Evolutionary conservation across 139 green algal species (phyloP), one percentile per base, ranked within the genome.

Genomic region (Tetraselmis striata): DNA sequence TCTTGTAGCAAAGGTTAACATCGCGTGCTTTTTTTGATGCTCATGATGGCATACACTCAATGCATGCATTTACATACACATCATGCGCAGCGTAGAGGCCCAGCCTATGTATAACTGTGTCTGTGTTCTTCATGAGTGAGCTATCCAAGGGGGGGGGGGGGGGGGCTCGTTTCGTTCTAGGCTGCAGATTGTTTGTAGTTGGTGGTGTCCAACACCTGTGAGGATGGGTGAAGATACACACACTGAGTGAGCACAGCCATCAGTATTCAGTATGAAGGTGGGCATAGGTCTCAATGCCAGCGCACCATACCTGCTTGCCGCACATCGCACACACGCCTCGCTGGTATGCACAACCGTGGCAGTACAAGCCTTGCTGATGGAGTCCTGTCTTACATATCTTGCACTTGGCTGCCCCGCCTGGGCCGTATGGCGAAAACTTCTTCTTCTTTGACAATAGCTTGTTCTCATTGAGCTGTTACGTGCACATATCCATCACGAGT

Each of bases 381-480:
- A 95, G 45, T 0, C 76, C 84, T 1, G 76, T 79, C 80, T 94
- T 95, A 83, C 92, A 95, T 18, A 89, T 81, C 32, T 88, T 91
- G 81, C 92, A 95, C 82, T 93, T 92, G 23, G 82, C 83, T 29
- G 29, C 81, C 80, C 30, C 26, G 45, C 89, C 78, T 59, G 80
- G 67, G 0, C 86, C 81, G 80, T 92, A 93, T 0, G 91, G 91
- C 28, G 80, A 59, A 81, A 88, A 95, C 86, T 86, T 86, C 29
- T 91, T 92, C 18, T 83, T 87, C 27, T 90, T 93, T 0, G 59
- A 83, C 1, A 96, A 77, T 0, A 91, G 77, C 86, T 96, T 96
- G 86, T 96, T 96, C 75, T 95, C 90, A 58, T 94, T 94, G 0
- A 96, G 59, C 82, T 96, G 95, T 29, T 2, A 31, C 28, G 25